Conservation (phyloP, 805 yeast species). For the Ogataea polymorpha region DNA sequence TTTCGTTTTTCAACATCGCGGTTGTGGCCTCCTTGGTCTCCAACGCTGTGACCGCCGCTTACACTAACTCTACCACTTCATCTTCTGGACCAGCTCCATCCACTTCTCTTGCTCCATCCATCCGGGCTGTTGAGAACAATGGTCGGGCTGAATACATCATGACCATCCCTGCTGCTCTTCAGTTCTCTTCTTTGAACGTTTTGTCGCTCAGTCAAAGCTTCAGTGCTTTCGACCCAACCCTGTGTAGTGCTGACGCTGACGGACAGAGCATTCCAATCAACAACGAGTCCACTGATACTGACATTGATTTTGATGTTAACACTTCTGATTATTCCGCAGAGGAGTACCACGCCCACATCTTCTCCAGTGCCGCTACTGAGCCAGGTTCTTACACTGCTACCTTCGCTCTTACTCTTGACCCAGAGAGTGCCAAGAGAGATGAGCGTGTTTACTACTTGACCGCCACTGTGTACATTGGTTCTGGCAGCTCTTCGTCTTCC, state of each 20-base stretch:
- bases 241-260: background rate
- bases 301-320: slow-evolving; percentile 16
- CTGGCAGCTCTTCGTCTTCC: slow-evolving; percentile 11
- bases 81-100: slow-evolving; percentile 10
- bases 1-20: slow-evolving; percentile 18
- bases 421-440: slow-evolving; percentile 22
- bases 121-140: slow-evolving; percentile 13
- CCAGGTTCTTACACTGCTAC: slow-evolving; percentile 21
- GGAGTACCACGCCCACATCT: slow-evolving; percentile 4
- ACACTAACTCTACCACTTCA: slow-evolving; percentile 20
- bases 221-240: slow-evolving; percentile 15
- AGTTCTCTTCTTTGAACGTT: slow-evolving; percentile 12
- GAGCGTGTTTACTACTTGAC: slow-evolving; percentile 23
- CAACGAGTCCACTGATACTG: slow-evolving; percentile 17
- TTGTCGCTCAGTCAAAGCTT: slow-evolving; percentile 20
- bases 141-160: slow-evolving; percentile 21
- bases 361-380: slow-evolving; percentile 19
- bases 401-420: slow-evolving; percentile 23
- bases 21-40: slow-evolving; percentile 15
- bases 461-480: slow-evolving; percentile 15
- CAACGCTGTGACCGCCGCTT: slow-evolving; percentile 19
- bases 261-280: slow-evolving; percentile 4
- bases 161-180: slow-evolving; percentile 18
- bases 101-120: slow-evolving; percentile 17
- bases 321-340: slow-evolving; percentile 10